Percentiles rank a stretch among this genome's conserved stretches.
phyloP scores from a whole-genome alignment of 495 filamentous ascomycete genomes.

The Delitschia confertaspora region DNA sequence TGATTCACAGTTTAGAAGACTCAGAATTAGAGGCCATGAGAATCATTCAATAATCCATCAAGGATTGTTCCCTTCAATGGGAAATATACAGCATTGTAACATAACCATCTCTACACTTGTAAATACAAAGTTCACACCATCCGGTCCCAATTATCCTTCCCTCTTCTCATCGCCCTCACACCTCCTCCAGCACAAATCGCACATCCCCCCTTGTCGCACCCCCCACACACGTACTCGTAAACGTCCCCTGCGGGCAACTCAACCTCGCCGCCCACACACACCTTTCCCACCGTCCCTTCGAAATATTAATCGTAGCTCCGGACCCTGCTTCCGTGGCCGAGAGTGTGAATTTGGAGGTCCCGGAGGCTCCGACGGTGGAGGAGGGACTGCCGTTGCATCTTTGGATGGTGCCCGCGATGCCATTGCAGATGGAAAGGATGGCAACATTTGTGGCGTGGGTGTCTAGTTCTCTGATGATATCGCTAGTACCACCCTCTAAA shows the following conservation, averaged over 20 bases:
- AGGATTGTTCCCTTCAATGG: too few species aligned
- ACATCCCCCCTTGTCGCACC: conserved; percentile 44
- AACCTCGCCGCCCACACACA: conserved; percentile 43
- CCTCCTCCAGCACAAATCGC: conserved; percentile 36
- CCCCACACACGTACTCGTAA: conserved; percentile 40
- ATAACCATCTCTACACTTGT: background rate
- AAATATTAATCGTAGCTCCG: conserved; percentile 42
- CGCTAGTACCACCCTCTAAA: too few species aligned
- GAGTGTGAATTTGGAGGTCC: conserved; percentile 42
- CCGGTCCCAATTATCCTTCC: too few species aligned
- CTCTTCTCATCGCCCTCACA: background rate
- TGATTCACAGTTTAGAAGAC: too few species aligned
- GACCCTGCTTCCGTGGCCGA: conserved; percentile 29
- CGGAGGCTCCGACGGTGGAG: conserved; percentile 37
- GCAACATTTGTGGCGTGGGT: conserved; percentile 48
- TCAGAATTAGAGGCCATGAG: too few species aligned
- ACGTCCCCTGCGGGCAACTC: conserved; percentile 41
- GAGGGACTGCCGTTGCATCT: conserved; percentile 38
- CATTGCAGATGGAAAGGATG: conserved; percentile 46
- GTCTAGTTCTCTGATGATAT: conserved; percentile 40
- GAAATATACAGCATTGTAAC: too few species aligned
- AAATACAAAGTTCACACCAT: too few species aligned
- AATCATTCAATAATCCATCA: too few species aligned
- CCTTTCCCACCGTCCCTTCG: conserved; percentile 44
- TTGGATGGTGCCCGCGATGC: conserved; percentile 40